Base-by-base conservation (phyloP, 2,329 filamentous ascomycete genomes). In the Arthrinium puccinioides region DNA sequence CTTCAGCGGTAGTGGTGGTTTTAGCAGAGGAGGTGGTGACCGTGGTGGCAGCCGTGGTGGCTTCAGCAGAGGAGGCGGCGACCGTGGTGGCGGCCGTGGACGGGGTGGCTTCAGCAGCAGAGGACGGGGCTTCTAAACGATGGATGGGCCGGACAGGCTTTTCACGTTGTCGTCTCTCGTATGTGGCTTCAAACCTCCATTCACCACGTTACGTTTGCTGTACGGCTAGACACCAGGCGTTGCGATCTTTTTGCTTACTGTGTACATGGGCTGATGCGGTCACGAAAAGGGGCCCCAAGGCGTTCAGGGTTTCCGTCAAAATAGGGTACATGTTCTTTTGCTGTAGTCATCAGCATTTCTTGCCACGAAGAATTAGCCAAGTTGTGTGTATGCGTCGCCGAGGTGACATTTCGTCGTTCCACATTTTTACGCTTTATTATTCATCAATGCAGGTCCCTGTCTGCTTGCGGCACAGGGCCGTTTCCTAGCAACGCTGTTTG, bases 1-100 rank as follows among this genome's bases (percentile, higher is more conserved):
- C 19, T 65, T 60, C 40, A 50, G 41, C 32, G 43, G 48, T 9
- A 40, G 44, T 13, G 46, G 45, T 29, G 42, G 63, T 36, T 63
- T 58, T 67, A 75, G 76, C 57, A 72, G 76, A 33, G 81, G 80
- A 46, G 83, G 83, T 46, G 70, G 66, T 33, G 14, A 19, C 16
- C 69, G 61, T 21, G 56, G 57, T 18, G 59, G 28, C 55, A 68
- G 46, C 62, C 62, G 66, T 28, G 63, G 66, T 28, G 57, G 59
- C n/a, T 50, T 46, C 16, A 56, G 61, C 32, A 52, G 55, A n/a
- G 42, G 49, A 13, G 43, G 54, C 11, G 52, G 55, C 13, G 59
- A 60, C 14, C 51, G 63, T 21, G 53, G 40, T 29, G 32, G 44
- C 14, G 32, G 42, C 15, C 36, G 27, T 18, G 33, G 54, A 23